These are phyloP conservation scores for Nemophila menziesii DNA, from an alignment of 257 asterid genomes.

Conservation along the genomic window DNA sequence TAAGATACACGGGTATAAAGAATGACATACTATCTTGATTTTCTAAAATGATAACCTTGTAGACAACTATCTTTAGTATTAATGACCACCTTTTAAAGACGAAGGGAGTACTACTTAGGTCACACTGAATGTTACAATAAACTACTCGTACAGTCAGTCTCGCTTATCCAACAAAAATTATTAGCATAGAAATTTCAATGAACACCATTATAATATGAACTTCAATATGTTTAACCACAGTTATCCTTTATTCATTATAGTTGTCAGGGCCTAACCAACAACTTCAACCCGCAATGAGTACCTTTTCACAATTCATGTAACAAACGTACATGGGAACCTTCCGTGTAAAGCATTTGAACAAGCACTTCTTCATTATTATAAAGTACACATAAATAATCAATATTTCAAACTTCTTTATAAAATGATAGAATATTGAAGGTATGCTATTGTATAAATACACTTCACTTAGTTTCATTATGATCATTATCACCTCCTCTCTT, in stretches of 20 bases:
- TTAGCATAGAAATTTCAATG: neutral
- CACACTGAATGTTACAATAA: no score
- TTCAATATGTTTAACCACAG: neutral
- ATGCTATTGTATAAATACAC: neutral
- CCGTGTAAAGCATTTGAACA: neutral
- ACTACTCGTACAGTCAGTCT: no score
- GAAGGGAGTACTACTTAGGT: no score
- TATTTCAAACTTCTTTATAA: neutral
- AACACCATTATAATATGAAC: neutral
- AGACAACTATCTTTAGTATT: no score
- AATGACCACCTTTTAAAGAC: no score
- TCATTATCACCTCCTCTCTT: conserved; percentile 33
- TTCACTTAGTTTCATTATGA: conserved; percentile 8
- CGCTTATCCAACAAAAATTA: no score
- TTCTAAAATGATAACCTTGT: no score
- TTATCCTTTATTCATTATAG: neutral
- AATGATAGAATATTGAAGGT: neutral
- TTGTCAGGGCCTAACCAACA: neutral
- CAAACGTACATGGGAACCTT: neutral
- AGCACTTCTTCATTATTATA: neutral
- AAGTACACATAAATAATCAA: neutral
- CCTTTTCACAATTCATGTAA: neutral
- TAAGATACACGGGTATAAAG: no score
- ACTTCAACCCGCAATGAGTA: neutral
- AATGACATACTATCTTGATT: no score